phyloP scores from a whole-genome alignment of 1,139 yeast genomes.

The Eremothecium gossypii region DNA sequence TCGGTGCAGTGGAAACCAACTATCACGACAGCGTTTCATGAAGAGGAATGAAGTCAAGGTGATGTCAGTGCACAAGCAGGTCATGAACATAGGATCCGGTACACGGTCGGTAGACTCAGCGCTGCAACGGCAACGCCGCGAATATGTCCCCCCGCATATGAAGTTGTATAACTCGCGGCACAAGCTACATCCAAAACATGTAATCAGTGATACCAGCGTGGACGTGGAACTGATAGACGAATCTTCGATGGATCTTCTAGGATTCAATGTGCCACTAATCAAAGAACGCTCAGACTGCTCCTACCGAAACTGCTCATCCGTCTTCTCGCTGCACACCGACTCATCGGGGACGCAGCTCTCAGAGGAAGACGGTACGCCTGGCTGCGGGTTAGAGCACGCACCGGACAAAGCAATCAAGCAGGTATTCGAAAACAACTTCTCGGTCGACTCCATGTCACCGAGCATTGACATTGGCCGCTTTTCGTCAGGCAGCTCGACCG shows the following conservation, averaged over 20 bases:
- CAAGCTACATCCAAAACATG: constrained; percentile 2
- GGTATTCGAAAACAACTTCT: neutral
- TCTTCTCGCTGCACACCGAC: constrained; percentile 2
- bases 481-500: neutral
- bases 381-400: neutral
- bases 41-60: too few species aligned
- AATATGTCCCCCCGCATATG: constrained; percentile 4
- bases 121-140: too few species aligned
- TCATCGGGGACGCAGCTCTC: neutral
- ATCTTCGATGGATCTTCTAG: neutral
- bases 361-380: neutral
- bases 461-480: neutral
- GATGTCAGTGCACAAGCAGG: too few species aligned
- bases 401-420: neutral
- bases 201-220: neutral
- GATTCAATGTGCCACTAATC: constrained; percentile 3
- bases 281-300: neutral
- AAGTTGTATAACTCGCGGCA: constrained; percentile 5
- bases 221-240: neutral
- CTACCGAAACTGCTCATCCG: constrained; percentile 5
- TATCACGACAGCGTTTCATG: too few species aligned
- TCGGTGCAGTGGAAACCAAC: too few species aligned
- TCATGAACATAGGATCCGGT: too few species aligned
- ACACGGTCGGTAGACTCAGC: too few species aligned
- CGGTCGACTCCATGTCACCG: neutral